Evolutionary conservation across 305 asterid genomes (phyloP).

Genomic region (Fraxinus velutina): DNA sequence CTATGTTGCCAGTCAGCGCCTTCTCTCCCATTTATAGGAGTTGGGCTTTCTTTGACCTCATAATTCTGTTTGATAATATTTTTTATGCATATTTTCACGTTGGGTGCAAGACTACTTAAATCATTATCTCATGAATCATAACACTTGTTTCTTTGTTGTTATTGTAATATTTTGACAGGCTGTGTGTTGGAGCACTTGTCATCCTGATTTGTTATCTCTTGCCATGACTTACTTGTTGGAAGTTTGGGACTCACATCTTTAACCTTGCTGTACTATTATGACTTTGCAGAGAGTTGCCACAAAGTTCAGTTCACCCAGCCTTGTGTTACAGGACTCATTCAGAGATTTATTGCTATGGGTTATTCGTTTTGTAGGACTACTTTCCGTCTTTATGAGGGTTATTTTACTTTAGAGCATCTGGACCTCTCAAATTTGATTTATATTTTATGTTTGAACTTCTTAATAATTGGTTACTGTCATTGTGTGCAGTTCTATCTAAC

Average conservation of each 20-base stretch:
- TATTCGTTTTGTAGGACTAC: slow-evolving; percentile 47
- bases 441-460: slow-evolving; percentile 30
- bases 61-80: slow-evolving; percentile 15
- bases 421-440: slow-evolving; percentile 15
- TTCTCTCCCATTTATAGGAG: slow-evolving; percentile 32
- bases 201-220: slow-evolving; percentile 78
- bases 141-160: slow-evolving; percentile 41
- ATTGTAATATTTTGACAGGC: slow-evolving; percentile 71
- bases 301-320: slow-evolving; percentile 35
- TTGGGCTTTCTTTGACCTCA: slow-evolving; percentile 23
- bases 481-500: background rate
- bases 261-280: slow-evolving; percentile 60
- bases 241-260: slow-evolving; percentile 89
- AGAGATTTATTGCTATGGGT: slow-evolving; percentile 34
- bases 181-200: slow-evolving; percentile 81
- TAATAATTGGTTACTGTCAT: slow-evolving; percentile 38
- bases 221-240: slow-evolving; percentile 71
- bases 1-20: slow-evolving; percentile 12
- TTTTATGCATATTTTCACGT: slow-evolving; percentile 24
- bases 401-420: slow-evolving; percentile 32
- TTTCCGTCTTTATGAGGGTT: background rate
- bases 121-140: slow-evolving; percentile 23
- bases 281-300: slow-evolving; percentile 74
- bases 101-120: slow-evolving; percentile 5
- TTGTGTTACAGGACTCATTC: slow-evolving; percentile 35